Evolutionary conservation across 805 yeast genomes (phyloP).

Genomic region (Saccharomycopsis schoenii): DNA sequence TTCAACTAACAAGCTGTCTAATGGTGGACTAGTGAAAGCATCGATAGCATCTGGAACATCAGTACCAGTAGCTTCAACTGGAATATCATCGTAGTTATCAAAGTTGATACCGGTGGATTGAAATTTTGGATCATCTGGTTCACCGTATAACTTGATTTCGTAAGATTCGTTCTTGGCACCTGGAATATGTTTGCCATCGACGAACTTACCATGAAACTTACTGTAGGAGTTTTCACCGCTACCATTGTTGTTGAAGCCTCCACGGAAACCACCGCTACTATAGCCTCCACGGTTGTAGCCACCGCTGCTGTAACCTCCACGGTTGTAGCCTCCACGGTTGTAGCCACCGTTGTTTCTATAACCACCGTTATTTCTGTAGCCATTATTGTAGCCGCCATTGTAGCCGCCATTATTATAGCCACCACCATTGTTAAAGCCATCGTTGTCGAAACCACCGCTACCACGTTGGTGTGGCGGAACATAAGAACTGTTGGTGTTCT

Average conservation of each 20-base stretch:
- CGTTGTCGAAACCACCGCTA: conserved; percentile 19
- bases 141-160: conserved; percentile 85
- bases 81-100: conserved; percentile 97
- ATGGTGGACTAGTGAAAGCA: conserved; percentile 83
- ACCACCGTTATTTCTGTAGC: conserved; percentile 19
- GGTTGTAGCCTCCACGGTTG: conserved; percentile 21
- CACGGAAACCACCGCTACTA: conserved; percentile 23
- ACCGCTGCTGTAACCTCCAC: conserved; percentile 26
- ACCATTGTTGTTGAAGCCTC: conserved; percentile 28
- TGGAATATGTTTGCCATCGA: conserved; percentile 80
- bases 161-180: conserved; percentile 58
- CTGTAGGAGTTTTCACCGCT: conserved; percentile 29
- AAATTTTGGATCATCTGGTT: conserved; percentile 46
- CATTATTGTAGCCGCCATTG: conserved; percentile 16
- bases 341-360: conserved; percentile 20
- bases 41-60: conserved; percentile 90
- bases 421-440: conserved; percentile 19
- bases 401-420: conserved; percentile 16
- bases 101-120: conserved; percentile 97
- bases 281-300: conserved; percentile 25
- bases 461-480: conserved; percentile 47
- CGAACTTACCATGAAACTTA: conserved; percentile 53
- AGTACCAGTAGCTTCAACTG: conserved; percentile 95
- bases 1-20: conserved; percentile 75
- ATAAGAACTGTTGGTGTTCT: conserved; percentile 29